phyloP scores from a whole-genome alignment of 257 asterid species.

The Petunia secreta region DNA sequence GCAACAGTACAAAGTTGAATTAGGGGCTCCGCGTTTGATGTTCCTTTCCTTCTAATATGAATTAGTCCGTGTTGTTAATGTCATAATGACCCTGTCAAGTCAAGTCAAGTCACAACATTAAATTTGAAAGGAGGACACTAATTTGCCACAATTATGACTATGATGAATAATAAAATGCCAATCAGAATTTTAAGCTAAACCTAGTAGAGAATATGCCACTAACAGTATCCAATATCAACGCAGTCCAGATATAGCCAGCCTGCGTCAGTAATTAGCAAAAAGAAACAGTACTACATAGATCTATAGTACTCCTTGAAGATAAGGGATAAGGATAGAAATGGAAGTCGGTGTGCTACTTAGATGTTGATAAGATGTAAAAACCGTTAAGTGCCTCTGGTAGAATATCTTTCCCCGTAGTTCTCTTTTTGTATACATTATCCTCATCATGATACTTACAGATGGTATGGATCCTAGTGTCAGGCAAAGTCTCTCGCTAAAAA shows the following conservation, averaged over 20 bases:
- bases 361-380: neutral
- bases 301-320: neutral
- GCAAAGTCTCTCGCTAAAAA: slow-evolving; percentile 57
- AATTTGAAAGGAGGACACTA: neutral
- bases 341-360: neutral
- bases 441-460: neutral
- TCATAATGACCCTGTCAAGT: slow-evolving; percentile 5
- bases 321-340: neutral
- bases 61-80: neutral
- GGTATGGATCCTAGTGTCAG: slow-evolving; percentile 48
- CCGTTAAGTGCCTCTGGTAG: neutral
- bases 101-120: slow-evolving; percentile 1
- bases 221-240: neutral
- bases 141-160: neutral
- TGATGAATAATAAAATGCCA: neutral
- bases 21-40: neutral
- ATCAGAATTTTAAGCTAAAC: neutral
- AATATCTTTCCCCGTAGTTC: neutral
- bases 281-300: neutral
- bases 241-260: neutral
- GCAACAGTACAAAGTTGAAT: slow-evolving; percentile 12
- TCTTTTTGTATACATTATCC: neutral
- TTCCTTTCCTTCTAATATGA: neutral
- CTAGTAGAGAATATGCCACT: neutral
- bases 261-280: slow-evolving; percentile 5